Percentiles rank a stretch among this genome's conserved stretches.
Evolutionary conservation across 495 filamentous ascomycete species (phyloP).

Genomic region (Hypoxylon intermedium): DNA sequence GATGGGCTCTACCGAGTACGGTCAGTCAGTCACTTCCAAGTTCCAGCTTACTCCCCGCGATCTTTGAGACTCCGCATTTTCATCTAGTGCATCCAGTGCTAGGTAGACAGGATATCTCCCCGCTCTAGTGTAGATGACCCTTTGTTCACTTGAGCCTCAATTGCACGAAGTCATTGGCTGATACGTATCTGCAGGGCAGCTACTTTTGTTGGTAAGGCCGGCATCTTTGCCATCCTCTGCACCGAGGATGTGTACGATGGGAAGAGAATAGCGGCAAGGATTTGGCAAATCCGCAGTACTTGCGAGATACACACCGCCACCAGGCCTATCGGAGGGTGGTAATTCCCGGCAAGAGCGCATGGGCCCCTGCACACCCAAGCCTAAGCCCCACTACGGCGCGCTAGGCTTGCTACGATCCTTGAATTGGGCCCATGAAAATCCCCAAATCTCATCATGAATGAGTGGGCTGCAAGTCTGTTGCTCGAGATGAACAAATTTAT

Average conservation of each 20-base stretch:
- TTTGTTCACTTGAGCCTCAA: slow-evolving; percentile 33
- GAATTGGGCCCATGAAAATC: slow-evolving; percentile 21
- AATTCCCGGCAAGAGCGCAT: slow-evolving; percentile 13
- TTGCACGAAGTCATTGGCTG: slow-evolving; percentile 26
- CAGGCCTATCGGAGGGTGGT: slow-evolving; percentile 31
- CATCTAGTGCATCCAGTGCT: slow-evolving; percentile 7
- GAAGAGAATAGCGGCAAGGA: slow-evolving; percentile 21
- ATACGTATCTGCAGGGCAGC: slow-evolving; percentile 7
- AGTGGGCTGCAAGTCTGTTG: slow-evolving; percentile 12
- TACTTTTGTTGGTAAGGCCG: slow-evolving; percentile 13
- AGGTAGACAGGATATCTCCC: slow-evolving; percentile 20
- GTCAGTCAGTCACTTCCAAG: neutral
- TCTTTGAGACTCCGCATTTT: slow-evolving; percentile 9
- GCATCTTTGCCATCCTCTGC: slow-evolving; percentile 13
- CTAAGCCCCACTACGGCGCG: slow-evolving; percentile 18
- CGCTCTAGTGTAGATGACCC: slow-evolving; percentile 11
- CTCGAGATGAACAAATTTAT: slow-evolving; percentile 17
- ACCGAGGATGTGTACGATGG: slow-evolving; percentile 12
- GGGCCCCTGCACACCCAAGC: slow-evolving; percentile 11
- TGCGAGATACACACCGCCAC: slow-evolving; percentile 16
- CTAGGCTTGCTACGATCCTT: slow-evolving; percentile 17
- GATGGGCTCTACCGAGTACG: neutral
- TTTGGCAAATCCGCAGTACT: slow-evolving; percentile 9
- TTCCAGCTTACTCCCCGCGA: slow-evolving; percentile 31
- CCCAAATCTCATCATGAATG: slow-evolving; percentile 32